Percentiles rank a stretch among this genome's conserved stretches.
phyloP scores from a whole-genome alignment of 805 yeast genomes.

The Lachancea sp. region DNA sequence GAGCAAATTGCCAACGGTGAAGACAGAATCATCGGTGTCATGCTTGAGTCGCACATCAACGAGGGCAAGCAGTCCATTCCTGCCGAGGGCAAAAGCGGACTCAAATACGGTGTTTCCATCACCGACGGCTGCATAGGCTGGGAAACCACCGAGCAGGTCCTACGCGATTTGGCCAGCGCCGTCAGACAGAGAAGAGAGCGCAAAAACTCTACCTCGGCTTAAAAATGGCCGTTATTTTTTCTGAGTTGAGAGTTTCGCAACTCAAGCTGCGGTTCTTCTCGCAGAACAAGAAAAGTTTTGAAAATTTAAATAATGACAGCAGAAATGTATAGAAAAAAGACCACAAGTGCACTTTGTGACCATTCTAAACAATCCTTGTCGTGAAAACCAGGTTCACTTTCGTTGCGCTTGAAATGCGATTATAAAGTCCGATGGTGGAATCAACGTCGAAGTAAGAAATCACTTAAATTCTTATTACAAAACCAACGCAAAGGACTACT shows the following conservation, averaged over 20 bases:
- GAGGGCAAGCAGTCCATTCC: conserved; percentile 90
- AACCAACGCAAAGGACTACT: no score
- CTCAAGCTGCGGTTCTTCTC: no score
- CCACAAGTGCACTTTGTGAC: no score
- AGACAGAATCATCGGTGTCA: conserved; percentile 75
- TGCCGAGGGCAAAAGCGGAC: conserved; percentile 45
- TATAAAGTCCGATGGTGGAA: no score
- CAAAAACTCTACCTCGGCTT: conserved; percentile 15
- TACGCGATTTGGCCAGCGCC: conserved; percentile 72
- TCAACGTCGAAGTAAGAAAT: no score
- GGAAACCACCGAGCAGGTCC: conserved; percentile 80
- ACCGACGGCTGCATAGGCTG: conserved; percentile 96
- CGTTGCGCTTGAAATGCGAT: no score
- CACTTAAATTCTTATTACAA: no score
- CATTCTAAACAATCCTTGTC: no score
- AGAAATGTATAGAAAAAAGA: neutral
- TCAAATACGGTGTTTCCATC: conserved; percentile 91
- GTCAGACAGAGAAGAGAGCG: conserved; percentile 70
- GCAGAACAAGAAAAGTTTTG: neutral
- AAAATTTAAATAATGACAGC: neutral
- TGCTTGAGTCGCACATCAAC: conserved; percentile 89
- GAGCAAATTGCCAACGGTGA: conserved; percentile 80
- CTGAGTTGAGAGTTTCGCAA: no score
- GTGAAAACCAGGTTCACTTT: no score
- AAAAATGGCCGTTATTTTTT: no score